Conservation (phyloP, 2,329 filamentous ascomycete species). For the Verticillium alfalfae region DNA sequence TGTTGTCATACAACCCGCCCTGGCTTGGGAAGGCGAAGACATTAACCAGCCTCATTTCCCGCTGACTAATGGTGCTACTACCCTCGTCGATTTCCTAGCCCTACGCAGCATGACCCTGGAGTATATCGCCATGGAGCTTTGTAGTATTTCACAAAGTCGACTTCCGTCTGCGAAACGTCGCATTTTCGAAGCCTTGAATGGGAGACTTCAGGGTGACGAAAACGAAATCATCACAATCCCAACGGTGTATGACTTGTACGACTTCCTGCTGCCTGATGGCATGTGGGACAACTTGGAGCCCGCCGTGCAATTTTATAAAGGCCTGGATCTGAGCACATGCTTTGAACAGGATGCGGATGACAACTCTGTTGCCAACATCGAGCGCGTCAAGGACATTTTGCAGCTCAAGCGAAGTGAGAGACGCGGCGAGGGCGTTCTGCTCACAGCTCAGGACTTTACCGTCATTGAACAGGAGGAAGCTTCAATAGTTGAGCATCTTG, state of each 20-base stretch:
- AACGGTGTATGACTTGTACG: slow-evolving; percentile 86
- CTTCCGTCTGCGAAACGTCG: slow-evolving; percentile 66
- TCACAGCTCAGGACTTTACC: slow-evolving; percentile 41
- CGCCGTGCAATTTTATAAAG: slow-evolving; percentile 53
- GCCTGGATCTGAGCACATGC: slow-evolving; percentile 64
- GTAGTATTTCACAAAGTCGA: slow-evolving; percentile 64
- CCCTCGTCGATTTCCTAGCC: slow-evolving; percentile 72
- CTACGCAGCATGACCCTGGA: slow-evolving; percentile 74
- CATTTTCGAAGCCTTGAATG: slow-evolving; percentile 70
- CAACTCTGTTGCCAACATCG: slow-evolving; percentile 59
- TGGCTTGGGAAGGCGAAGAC: slow-evolving; percentile 68
- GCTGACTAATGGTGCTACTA: slow-evolving; percentile 58
- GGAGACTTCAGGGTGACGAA: slow-evolving; percentile 62
- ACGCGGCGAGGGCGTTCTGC: slow-evolving; percentile 40
- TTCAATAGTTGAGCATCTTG: slow-evolving; percentile 54
- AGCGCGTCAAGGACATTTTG: slow-evolving; percentile 69
- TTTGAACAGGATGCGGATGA: slow-evolving; percentile 53
- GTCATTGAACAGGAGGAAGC: slow-evolving; percentile 53
- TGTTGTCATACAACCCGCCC: slow-evolving; percentile 60
- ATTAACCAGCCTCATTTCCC: slow-evolving; percentile 62
- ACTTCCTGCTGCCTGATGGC: slow-evolving; percentile 63
- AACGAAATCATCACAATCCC: slow-evolving; percentile 63
- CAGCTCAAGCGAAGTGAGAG: slow-evolving; percentile 62
- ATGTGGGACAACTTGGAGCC: slow-evolving; percentile 48
- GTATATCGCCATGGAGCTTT: slow-evolving; percentile 81